phyloP scores from a whole-genome alignment of 495 filamentous ascomycete genomes.

The Pyronema omphalodes region DNA sequence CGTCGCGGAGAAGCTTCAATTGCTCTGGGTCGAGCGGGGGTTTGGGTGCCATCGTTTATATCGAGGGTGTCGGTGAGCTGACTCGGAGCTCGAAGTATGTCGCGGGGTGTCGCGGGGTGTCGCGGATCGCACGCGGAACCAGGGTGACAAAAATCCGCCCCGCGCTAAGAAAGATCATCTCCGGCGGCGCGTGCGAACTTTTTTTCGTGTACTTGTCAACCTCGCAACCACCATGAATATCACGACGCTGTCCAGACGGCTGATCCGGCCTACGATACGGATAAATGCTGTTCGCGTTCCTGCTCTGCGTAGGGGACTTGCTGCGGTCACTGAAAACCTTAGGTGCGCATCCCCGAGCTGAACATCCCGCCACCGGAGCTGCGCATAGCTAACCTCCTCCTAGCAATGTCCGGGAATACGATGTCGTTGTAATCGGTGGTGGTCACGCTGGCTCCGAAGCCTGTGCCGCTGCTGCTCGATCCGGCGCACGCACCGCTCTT shows the following conservation, averaged over 20 bases:
- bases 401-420: conserved; percentile 38
- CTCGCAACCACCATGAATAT: conserved; percentile 1
- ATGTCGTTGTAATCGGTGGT: conserved; percentile 89
- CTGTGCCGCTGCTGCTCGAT: conserved; percentile 77
- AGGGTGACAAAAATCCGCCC: too few species aligned
- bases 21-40: neutral
- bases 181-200: neutral
- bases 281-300: neutral
- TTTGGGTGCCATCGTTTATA: neutral
- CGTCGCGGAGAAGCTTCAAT: conserved; percentile 4
- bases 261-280: neutral
- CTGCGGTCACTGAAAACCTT: neutral
- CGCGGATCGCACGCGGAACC: too few species aligned
- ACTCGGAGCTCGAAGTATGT: too few species aligned
- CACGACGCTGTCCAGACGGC: neutral
- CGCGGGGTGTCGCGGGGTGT: too few species aligned
- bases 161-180: too few species aligned
- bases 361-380: neutral
- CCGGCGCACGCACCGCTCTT: conserved; percentile 75
- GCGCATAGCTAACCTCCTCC: neutral
- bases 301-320: neutral
- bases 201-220: neutral
- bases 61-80: too few species aligned
- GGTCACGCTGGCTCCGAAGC: conserved; percentile 93
- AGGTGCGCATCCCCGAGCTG: neutral